Evolutionary conservation across 371 early-diverging fungal genomes (phyloP), one percentile per base, ranked within the genome.

Genomic region (Saksenaea oblongispora): DNA sequence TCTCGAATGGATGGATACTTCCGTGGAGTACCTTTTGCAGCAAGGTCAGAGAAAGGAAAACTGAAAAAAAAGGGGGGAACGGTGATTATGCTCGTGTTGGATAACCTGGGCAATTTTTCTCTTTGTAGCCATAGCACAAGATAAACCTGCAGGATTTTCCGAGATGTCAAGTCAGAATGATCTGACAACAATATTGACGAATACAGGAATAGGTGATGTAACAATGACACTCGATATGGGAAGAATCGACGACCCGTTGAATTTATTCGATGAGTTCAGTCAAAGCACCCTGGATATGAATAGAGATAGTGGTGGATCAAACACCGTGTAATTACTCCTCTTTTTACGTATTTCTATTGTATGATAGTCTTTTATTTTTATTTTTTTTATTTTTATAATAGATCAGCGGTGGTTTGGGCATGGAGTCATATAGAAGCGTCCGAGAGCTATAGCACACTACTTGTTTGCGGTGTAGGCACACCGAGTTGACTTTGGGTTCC

Each of bases 31-130:
- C 10, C 22, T 61, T 35, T 27, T 61, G 37, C 55, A 35, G 65
- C 61, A 58, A 66, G 73, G 17, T 66, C 72, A 0, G 51, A 22
- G 5, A 1, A 31, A 31, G 31, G 31, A 31, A 31, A 31, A 4
- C 7, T 31, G 17, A 8, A 22, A 47, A 47, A 22, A 17, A 47
- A 22, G 51, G n/a, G n/a, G n/a, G n/a, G n/a, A n/a, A 9, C 11
- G 8, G 8, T 47, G 3, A n/a, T 22, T 22, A 22, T 18, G n/a
- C 10, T 18, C 51, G 24, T 17, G 51, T 22, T 47, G 51, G 39
- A 17, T 47, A 47, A 47, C 51, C 24, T 22, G 17, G 22, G 24
- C 9, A 47, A 8, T 41, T n/a, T 7, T 5, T 22, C 22, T 3
- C 11, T 18, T 31, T 31, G 31, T 22, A 47, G 51, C 51, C 22